A percentile compares a stretch with the other conserved stretches of the same genome.
Evolutionary conservation across 2,329 filamentous ascomycete species (phyloP).

Genomic region (Daldinia sp.): DNA sequence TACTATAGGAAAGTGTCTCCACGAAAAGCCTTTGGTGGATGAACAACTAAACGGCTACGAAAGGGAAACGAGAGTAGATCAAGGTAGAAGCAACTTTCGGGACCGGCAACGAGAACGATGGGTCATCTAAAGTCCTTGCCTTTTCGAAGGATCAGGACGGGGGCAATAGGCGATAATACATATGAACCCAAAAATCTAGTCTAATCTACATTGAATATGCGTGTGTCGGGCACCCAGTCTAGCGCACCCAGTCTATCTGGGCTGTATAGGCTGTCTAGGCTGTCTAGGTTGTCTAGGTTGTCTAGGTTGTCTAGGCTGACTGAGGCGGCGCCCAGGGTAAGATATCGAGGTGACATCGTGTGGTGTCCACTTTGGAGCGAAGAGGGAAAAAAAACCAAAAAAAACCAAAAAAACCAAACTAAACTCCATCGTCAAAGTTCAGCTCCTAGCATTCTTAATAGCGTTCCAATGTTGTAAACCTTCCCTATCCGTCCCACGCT

Average conservation of each 20-base stretch:
- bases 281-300: neutral
- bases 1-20: neutral
- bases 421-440: neutral
- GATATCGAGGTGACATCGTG: neutral
- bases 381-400: too few species aligned
- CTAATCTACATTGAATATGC: too few species aligned
- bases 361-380: slow-evolving; percentile 6
- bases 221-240: neutral
- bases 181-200: too few species aligned
- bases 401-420: too few species aligned
- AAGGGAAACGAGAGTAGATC: neutral
- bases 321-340: slow-evolving; percentile 8
- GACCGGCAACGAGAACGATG: neutral
- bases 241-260: neutral
- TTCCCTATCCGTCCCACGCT: neutral
- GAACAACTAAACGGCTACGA: neutral
- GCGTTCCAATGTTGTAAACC: neutral
- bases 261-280: neutral
- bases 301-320: neutral
- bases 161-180: neutral
- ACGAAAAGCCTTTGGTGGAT: neutral
- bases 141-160: neutral
- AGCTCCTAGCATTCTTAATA: neutral
- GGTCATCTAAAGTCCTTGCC: neutral
- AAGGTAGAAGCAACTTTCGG: neutral